phyloP scores from a whole-genome alignment of 2,329 filamentous ascomycete species.

The Zasmidium cellare region DNA sequence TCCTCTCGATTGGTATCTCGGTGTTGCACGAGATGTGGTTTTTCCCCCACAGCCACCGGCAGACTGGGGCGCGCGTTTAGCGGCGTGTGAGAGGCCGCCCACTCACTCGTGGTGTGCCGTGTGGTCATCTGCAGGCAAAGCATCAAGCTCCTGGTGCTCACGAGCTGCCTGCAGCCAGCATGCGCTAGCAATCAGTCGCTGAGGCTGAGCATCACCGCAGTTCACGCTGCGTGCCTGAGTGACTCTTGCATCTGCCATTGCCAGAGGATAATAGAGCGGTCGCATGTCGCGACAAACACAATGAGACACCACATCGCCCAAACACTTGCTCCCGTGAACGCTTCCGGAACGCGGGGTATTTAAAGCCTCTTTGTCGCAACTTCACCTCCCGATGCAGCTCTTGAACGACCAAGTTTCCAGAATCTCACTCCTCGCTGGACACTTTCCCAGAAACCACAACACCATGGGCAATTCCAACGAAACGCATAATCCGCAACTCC shows the following conservation, averaged over 20 bases:
- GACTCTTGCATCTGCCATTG: neutral
- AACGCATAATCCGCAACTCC: conserved; percentile 6
- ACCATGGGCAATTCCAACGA: neutral
- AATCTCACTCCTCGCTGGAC: conserved; percentile 3
- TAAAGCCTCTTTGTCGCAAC: conserved; percentile 1
- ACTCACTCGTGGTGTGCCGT: neutral
- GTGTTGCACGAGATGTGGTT: neutral
- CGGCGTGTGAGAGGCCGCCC: neutral
- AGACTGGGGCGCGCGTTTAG: neutral
- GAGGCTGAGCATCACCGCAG: neutral
- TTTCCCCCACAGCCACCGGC: neutral
- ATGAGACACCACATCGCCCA: neutral
- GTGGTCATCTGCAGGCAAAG: neutral
- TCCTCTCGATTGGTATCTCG: neutral
- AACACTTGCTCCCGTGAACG: neutral
- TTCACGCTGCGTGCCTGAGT: neutral
- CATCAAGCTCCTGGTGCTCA: neutral
- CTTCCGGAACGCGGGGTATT: neutral
- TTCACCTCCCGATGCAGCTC: neutral
- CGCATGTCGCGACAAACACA: neutral
- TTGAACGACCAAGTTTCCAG: neutral
- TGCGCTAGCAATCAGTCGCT: neutral
- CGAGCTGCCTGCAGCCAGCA: neutral
- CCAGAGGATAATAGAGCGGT: neutral
- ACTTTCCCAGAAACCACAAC: neutral